Evolutionary conservation across 169 alveolate genomes (phyloP).

Genomic region (Plasmodium inui): DNA sequence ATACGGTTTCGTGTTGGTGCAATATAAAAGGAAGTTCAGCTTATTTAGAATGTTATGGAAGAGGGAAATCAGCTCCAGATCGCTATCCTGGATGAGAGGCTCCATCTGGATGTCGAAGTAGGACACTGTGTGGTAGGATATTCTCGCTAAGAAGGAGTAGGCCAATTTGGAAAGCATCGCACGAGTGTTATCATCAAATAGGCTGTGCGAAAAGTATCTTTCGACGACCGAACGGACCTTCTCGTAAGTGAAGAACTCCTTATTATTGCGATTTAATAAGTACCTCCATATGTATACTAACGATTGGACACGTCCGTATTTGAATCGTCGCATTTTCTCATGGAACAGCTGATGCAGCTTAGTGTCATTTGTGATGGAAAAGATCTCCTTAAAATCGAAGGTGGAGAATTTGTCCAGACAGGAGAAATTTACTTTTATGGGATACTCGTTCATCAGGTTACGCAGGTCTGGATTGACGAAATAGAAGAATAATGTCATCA

Average conservation of each 20-base stretch:
- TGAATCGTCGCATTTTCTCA: not conserved
- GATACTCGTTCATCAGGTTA: not conserved
- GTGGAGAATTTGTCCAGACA: slow-evolving; percentile 1
- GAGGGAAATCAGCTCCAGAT: not conserved
- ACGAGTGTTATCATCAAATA: slow-evolving; percentile 22
- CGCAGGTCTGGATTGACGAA: slow-evolving; percentile 15
- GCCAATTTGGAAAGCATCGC: slow-evolving; percentile 22
- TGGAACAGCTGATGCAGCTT: not conserved
- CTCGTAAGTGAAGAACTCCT: slow-evolving; percentile 31
- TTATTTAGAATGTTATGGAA: slow-evolving; percentile 59
- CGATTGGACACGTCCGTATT: not conserved
- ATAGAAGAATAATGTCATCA: slow-evolving; percentile 10
- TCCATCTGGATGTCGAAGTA: slow-evolving; percentile 18
- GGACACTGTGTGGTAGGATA: slow-evolving; percentile 12
- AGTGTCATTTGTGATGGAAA: not conserved
- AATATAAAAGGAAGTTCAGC: slow-evolving; percentile 7
- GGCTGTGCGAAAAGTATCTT: not conserved
- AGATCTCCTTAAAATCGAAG: slow-evolving; percentile 15
- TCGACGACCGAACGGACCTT: slow-evolving; percentile 4
- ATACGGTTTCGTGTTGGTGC: slow-evolving; percentile 7
- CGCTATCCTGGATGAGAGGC: slow-evolving; percentile 6
- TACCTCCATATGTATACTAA: not conserved
- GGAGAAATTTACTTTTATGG: not conserved
- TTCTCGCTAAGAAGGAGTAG: slow-evolving; percentile 35
- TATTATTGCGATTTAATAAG: not conserved